phyloP scores from a whole-genome alignment of 2,329 filamentous ascomycete species.

The Exophiala dermatitidis region DNA sequence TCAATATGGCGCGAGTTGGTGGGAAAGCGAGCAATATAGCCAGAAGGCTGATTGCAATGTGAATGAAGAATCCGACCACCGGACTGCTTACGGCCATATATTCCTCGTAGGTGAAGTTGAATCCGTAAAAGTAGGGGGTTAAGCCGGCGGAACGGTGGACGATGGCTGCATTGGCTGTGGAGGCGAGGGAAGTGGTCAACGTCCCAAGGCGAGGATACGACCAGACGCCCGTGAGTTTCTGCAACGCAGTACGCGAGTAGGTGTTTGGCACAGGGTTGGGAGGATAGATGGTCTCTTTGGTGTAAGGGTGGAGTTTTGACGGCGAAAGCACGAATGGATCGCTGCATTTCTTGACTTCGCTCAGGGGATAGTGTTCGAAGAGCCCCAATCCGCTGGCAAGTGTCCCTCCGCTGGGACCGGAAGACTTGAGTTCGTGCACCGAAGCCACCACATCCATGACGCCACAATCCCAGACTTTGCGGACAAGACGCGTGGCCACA shows the following conservation, averaged over 20 bases:
- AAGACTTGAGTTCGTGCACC: constrained; percentile 48
- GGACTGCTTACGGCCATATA: constrained; percentile 48
- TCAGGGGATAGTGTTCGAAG: constrained; percentile 34
- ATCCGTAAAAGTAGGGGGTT: constrained; percentile 51
- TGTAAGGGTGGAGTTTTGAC: constrained; percentile 37
- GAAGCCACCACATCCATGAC: constrained; percentile 47
- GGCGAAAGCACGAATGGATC: constrained; percentile 24
- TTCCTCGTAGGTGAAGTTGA: constrained; percentile 51
- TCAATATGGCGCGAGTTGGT: constrained; percentile 47
- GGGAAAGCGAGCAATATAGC: constrained; percentile 44
- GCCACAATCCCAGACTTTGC: constrained; percentile 44
- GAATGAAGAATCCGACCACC: constrained; percentile 43
- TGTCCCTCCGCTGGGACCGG: constrained; percentile 52
- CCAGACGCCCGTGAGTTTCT: constrained; percentile 46
- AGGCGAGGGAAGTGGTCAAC: constrained; percentile 49
- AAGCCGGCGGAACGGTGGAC: constrained; percentile 56
- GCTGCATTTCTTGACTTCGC: constrained; percentile 11
- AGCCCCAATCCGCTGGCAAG: constrained; percentile 58
- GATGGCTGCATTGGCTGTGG: constrained; percentile 48
- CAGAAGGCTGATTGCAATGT: constrained; percentile 42
- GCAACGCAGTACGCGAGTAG: constrained; percentile 32
- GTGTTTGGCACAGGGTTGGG: constrained; percentile 35
- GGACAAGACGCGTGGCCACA: constrained; percentile 48
- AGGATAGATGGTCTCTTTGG: constrained; percentile 47
- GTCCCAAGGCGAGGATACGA: constrained; percentile 51